Evolutionary conservation across 371 early-diverging fungal species (phyloP).

Genomic region (Mucor circinelloides): DNA sequence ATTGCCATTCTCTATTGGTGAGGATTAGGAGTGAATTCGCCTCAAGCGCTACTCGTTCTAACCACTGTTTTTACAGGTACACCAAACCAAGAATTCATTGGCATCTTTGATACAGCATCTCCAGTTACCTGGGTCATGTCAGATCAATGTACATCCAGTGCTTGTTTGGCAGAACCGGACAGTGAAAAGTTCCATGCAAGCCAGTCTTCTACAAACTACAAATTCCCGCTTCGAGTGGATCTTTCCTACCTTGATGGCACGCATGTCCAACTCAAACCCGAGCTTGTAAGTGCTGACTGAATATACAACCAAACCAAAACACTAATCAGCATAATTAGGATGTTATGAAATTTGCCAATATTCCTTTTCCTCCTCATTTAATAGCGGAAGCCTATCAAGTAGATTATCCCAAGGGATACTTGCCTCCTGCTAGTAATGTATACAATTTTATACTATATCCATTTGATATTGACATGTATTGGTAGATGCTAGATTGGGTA

Average conservation of each 20-base stretch:
- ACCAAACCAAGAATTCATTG: slow-evolving; percentile 30
- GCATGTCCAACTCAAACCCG: slow-evolving; percentile 28
- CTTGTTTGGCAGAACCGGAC: slow-evolving; percentile 17
- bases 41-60: too few species aligned
- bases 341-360: slow-evolving; percentile 23
- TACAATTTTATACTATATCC: not conserved
- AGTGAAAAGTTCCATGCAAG: slow-evolving; percentile 19
- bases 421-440: slow-evolving; percentile 28
- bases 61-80: slow-evolving; percentile 17
- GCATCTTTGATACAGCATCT: slow-evolving; percentile 38
- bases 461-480: not conserved
- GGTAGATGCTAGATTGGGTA: slow-evolving; percentile 32
- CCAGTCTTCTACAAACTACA: slow-evolving; percentile 24
- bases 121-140: slow-evolving; percentile 35
- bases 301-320: too few species aligned
- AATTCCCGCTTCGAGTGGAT: slow-evolving; percentile 20
- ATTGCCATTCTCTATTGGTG: slow-evolving; percentile 7
- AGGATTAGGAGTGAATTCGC: too few species aligned
- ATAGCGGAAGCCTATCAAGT: slow-evolving; percentile 31
- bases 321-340: too few species aligned
- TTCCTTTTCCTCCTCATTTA: slow-evolving; percentile 23
- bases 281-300: slow-evolving; percentile 20
- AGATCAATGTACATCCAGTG: slow-evolving; percentile 22
- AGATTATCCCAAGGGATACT: slow-evolving; percentile 22
- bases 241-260: slow-evolving; percentile 33